These are phyloP conservation scores for Ganoderma sinense DNA, from an alignment of 1,284 basidiomycete species.

Conservation along the genomic window DNA sequence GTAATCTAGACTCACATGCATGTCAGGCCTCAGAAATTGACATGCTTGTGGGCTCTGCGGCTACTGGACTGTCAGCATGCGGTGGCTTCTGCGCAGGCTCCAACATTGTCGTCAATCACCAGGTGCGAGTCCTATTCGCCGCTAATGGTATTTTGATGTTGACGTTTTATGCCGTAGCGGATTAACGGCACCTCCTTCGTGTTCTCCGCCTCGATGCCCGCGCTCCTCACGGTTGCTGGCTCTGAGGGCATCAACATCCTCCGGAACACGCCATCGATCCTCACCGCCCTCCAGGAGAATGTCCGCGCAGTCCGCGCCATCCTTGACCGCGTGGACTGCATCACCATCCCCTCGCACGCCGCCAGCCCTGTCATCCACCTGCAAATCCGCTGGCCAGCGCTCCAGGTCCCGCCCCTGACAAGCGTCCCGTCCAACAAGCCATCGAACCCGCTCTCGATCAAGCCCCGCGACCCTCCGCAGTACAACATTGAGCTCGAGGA, in stretches of 20 bases:
- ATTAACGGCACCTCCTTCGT: constrained; percentile 98
- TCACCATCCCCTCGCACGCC: constrained; percentile 86
- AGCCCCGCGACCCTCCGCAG: constrained; percentile 51
- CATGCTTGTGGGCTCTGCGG: constrained; percentile 88
- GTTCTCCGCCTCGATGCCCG: constrained; percentile 95
- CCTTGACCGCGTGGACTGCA: constrained; percentile 83
- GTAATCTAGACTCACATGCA: neutral
- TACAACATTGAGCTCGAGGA: constrained; percentile 81
- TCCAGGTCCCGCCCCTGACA: constrained; percentile 44
- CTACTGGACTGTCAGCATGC: constrained; percentile 83
- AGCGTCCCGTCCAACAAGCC: constrained; percentile 42
- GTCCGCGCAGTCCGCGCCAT: constrained; percentile 76
- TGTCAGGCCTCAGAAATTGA: constrained; percentile 75
- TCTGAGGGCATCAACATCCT: constrained; percentile 87
- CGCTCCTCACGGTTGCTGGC: constrained; percentile 87
- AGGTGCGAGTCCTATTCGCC: constrained; percentile 52
- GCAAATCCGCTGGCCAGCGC: constrained; percentile 55
- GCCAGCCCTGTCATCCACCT: constrained; percentile 92
- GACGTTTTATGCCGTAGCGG: constrained; percentile 57
- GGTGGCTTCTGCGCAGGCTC: constrained; percentile 98
- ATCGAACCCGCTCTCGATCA: constrained; percentile 53
- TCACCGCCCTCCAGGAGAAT: constrained; percentile 85
- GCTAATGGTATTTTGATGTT: neutral
- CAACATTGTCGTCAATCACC: constrained; percentile 85
- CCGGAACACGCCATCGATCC: constrained; percentile 75